A percentile compares a stretch with the other conserved stretches of the same genome.
Conservation (phyloP, 495 filamentous ascomycete genomes). For the Amorphotheca resinae region DNA sequence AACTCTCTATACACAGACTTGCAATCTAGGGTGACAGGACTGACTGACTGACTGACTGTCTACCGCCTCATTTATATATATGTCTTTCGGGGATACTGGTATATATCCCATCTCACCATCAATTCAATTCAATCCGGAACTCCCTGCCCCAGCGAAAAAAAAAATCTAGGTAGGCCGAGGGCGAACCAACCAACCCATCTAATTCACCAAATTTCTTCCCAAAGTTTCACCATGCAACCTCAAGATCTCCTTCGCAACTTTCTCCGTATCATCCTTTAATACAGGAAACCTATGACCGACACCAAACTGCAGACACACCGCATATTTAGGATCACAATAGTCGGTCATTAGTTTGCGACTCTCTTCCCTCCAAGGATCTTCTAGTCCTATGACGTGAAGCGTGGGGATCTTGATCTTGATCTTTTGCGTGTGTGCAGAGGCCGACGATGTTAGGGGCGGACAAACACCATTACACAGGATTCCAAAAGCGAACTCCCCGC, state of each 20-base stretch:
- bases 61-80: no score
- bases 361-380: constrained; percentile 22
- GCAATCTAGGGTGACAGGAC: no score
- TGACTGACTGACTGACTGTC: no score
- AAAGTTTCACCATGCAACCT: constrained; percentile 13
- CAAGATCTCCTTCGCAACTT: constrained; percentile 21
- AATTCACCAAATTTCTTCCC: no score
- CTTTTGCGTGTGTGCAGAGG: constrained; percentile 6
- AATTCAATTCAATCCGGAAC: no score
- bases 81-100: no score
- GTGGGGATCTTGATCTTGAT: constrained; percentile 19
- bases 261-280: constrained; percentile 19
- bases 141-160: no score
- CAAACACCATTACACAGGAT: constrained; percentile 6
- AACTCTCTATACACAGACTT: no score
- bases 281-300: constrained; percentile 23
- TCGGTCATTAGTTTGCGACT: constrained; percentile 15
- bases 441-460: constrained; percentile 10
- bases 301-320: constrained; percentile 16
- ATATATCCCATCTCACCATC: no score
- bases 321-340: constrained; percentile 18
- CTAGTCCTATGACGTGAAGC: constrained; percentile 22
- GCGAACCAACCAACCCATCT: no score
- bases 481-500: constrained; percentile 11
- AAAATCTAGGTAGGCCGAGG: no score